Percentiles rank a stretch among this genome's conserved stretches.
Evolutionary conservation across 169 alveolate genomes (phyloP).

Genomic region (Cystoisospora suis): DNA sequence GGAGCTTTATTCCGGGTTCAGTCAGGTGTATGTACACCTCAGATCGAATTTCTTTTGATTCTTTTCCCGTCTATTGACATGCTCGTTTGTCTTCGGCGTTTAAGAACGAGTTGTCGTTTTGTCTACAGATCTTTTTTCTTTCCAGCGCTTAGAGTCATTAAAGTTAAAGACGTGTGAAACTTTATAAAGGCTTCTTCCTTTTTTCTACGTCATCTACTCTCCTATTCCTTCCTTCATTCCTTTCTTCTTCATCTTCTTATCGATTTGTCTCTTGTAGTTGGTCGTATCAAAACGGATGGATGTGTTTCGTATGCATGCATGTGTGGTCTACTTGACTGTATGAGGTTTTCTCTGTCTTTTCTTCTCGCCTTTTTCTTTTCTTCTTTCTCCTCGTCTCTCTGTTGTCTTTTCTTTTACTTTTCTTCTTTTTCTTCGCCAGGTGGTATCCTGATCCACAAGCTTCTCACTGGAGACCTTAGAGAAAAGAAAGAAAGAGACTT

Average conservation of each 20-base stretch:
- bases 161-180: too few relatives aligned
- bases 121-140: not conserved
- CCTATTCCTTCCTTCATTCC: not conserved
- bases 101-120: not conserved
- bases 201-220: not conserved
- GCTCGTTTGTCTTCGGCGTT: not conserved
- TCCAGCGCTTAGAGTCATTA: not conserved
- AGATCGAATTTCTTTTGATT: not conserved
- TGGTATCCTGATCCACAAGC: slow-evolving; percentile 30
- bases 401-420: not conserved
- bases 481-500: not conserved
- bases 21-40: not conserved
- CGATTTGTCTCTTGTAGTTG: not conserved
- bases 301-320: not conserved
- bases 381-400: not conserved
- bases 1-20: not conserved
- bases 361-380: not conserved
- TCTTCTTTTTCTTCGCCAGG: not conserved
- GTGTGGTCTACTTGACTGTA: not conserved
- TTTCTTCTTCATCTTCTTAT: not conserved
- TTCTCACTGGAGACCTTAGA: slow-evolving; percentile 20
- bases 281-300: not conserved
- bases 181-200: not conserved
- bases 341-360: not conserved
- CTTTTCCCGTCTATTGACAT: not conserved